Conservation (phyloP, 805 yeast genomes). For the Yarrowia sp. region DNA sequence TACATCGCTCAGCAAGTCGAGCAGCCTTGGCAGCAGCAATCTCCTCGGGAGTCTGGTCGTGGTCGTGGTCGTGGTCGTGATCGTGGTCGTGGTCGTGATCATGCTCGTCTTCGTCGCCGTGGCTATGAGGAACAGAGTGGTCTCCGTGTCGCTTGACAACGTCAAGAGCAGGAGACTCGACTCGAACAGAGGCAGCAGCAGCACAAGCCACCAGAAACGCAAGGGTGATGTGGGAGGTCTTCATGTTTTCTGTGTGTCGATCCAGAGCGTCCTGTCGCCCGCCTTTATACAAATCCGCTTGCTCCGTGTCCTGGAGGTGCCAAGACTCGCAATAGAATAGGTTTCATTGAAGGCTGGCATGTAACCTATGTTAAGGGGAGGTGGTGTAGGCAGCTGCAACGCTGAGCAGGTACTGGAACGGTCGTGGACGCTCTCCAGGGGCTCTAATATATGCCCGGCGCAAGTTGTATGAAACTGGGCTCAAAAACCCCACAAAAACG, state of each 20-base stretch:
- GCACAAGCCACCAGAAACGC: not conserved
- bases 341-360: conserved; percentile 17
- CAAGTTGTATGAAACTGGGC: too few relatives aligned
- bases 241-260: too few relatives aligned
- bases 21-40: not conserved
- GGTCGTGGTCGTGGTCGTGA: conserved; percentile 11
- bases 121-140: conserved; percentile 6
- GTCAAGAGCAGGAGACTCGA: not conserved
- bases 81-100: not conserved
- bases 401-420: too few relatives aligned
- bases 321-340: conserved; percentile 16
- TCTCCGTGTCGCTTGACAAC: conserved; percentile 17
- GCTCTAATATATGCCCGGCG: not conserved
- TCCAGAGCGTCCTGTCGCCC: too few relatives aligned
- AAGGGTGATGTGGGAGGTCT: conserved; percentile 1
- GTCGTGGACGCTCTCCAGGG: too few relatives aligned
- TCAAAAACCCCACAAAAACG: too few relatives aligned
- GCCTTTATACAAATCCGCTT: not conserved
- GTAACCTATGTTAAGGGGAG: not conserved
- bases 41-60: conserved; percentile 1
- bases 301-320: conserved; percentile 5
- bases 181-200: not conserved
- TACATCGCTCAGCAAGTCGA: not conserved
- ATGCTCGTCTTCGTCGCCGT: not conserved
- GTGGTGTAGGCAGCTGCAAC: too few relatives aligned